phyloP scores from a whole-genome alignment of 805 yeast species.

The Debaryomyces maramus region DNA sequence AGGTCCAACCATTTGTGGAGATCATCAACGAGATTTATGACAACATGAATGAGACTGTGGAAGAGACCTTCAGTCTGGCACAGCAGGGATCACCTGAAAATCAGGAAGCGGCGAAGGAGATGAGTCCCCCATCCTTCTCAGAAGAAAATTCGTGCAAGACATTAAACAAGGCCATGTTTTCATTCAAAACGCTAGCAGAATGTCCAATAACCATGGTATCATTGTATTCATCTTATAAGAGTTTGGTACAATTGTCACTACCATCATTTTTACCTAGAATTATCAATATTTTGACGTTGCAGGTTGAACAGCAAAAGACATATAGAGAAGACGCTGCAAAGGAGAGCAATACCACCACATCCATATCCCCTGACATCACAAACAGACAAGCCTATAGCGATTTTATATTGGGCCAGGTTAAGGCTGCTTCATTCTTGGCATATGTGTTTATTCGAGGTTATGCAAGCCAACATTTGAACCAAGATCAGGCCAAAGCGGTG shows the following conservation, averaged over 20 bases:
- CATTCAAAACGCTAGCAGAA: constrained; percentile 91
- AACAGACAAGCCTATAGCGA: constrained; percentile 84
- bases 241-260: constrained; percentile 65
- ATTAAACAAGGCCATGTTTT: constrained; percentile 66
- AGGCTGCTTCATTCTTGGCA: constrained; percentile 93
- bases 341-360: constrained; percentile 59
- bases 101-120: constrained; percentile 18
- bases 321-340: constrained; percentile 48
- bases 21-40: constrained; percentile 74
- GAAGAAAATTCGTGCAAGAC: constrained; percentile 49
- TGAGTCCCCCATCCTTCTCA: constrained; percentile 40
- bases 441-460: constrained; percentile 86
- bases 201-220: constrained; percentile 97
- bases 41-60: constrained; percentile 74
- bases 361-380: constrained; percentile 71
- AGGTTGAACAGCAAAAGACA: constrained; percentile 72
- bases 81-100: constrained; percentile 4
- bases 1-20: constrained; percentile 77
- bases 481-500: constrained; percentile 51
- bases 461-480: constrained; percentile 57
- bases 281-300: constrained; percentile 67
- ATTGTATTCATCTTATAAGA: constrained; percentile 82
- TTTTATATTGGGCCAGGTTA: constrained; percentile 88
- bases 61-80: constrained; percentile 52
- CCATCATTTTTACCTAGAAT: constrained; percentile 81